phyloP scores from a whole-genome alignment of 202 grass and related monocot genomes.

The Panicum virgatum region DNA sequence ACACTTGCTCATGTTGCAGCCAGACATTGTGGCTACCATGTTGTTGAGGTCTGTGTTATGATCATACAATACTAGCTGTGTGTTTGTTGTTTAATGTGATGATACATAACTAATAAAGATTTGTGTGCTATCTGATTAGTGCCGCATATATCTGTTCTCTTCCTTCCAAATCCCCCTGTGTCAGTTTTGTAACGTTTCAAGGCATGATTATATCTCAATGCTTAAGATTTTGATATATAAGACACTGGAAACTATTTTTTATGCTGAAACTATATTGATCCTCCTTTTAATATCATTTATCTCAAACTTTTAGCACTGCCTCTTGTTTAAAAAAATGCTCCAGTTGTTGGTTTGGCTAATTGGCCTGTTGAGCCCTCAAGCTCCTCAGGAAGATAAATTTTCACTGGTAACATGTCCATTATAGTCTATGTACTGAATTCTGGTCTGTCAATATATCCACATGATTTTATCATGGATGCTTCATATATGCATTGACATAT shows the following conservation, averaged over 20 bases:
- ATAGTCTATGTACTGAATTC: not conserved
- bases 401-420: not conserved
- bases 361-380: conserved; percentile 4
- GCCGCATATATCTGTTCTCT: conserved; percentile 15
- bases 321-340: conserved; percentile 22
- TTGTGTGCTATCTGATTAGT: conserved; percentile 23
- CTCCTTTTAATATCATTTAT: conserved; percentile 15
- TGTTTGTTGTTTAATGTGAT: conserved; percentile 31
- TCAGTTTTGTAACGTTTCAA: conserved; percentile 25
- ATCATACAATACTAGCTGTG: conserved; percentile 21
- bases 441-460: conserved; percentile 4
- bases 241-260: not conserved
- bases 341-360: conserved; percentile 15
- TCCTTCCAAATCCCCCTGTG: conserved; percentile 13
- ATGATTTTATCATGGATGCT: conserved; percentile 12
- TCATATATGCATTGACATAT: not conserved
- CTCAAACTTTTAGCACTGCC: not conserved
- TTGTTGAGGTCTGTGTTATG: conserved; percentile 73
- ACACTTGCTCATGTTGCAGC: conserved; percentile 92
- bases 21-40: conserved; percentile 93
- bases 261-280: not conserved
- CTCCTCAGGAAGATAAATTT: not conserved
- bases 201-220: conserved; percentile 12
- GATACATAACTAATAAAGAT: not conserved
- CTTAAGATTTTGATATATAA: conserved; percentile 21